Evolutionary conservation across 805 yeast genomes (phyloP).

Genomic region (Yamadazyma takamatsuzukensis): DNA sequence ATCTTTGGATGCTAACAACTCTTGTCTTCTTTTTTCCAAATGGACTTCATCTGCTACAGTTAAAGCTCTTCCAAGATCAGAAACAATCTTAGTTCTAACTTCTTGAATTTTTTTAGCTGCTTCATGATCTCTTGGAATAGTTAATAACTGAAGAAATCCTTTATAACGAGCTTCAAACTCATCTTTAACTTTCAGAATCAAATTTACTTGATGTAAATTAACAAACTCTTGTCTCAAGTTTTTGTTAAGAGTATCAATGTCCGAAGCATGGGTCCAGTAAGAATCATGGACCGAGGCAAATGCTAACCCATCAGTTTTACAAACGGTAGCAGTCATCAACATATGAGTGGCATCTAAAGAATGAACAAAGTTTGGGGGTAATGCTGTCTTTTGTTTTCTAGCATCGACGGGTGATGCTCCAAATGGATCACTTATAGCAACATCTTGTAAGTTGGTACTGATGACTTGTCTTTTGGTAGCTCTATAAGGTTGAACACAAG

Average conservation of each 20-base stretch:
- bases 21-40: constrained; percentile 63
- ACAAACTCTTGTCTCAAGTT: constrained; percentile 77
- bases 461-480: constrained; percentile 60
- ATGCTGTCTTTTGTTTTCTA: constrained; percentile 86
- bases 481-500: constrained; percentile 96
- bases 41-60: constrained; percentile 71
- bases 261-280: constrained; percentile 95
- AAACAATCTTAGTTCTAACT: constrained; percentile 47
- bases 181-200: constrained; percentile 63
- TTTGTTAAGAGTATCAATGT: constrained; percentile 67
- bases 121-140: constrained; percentile 49
- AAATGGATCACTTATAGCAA: constrained; percentile 86
- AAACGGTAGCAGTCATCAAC: constrained; percentile 81
- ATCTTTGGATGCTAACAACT: constrained; percentile 49
- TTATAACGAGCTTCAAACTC: constrained; percentile 82
- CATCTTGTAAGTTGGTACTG: constrained; percentile 80
- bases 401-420: constrained; percentile 77
- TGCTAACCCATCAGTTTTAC: constrained; percentile 59
- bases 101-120: constrained; percentile 48
- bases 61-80: constrained; percentile 49
- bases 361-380: constrained; percentile 94
- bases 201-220: constrained; percentile 66
- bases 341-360: constrained; percentile 96
- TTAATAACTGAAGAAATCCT: constrained; percentile 60
- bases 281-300: constrained; percentile 98